Base-by-base conservation (phyloP, 73 alveolate genomes). In the Urostyla sp. region DNA sequence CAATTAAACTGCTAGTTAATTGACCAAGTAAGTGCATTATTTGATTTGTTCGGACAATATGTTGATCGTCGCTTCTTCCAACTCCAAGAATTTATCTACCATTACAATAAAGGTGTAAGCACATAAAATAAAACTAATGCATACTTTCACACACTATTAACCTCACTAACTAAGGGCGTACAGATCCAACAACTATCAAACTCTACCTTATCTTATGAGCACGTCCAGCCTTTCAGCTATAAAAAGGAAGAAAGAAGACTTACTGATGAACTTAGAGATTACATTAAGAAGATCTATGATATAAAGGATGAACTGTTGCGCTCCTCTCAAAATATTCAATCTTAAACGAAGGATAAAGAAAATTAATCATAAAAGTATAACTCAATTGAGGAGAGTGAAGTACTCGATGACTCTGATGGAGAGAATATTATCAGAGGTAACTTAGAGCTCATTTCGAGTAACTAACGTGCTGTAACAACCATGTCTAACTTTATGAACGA, bases 191-290 rank as follows among this genome's bases (percentile, higher is more conserved):
- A 63, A 63, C 30, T 15, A 23, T 10, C 23, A 20, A 4, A 23
- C 30, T 24, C 6, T 63, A n/a, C n/a, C n/a, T n/a, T n/a, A n/a
- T n/a, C n/a, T n/a, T 40, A 11, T 44, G 83, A 69, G 28, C 40
- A 37, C 18, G 31, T 69, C 3, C 35, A 46, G 38, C 69, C 67
- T 20, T 69, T 69, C 49, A 69, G 31, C 30, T 26, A 45, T n/a
- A 69, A 45, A 24, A 69, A 49, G 48, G 83, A 69, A 2, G 83
- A 69, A 7, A 44, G 55, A 23, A 44, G 83, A 16, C 55, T 69
- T 4, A 27, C 72, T 5, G 83, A 69, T 24, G 83, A 69, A 28
- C 69, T 69, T 52, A 69, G 83, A 49, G 83, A 69, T 2, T 69
- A 69, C 48, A 69, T 69, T 3, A 69, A 48, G 31, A 18, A 69